Base-by-base conservation (phyloP, 169 alveolate genomes). In the Perkinsus marinus region DNA sequence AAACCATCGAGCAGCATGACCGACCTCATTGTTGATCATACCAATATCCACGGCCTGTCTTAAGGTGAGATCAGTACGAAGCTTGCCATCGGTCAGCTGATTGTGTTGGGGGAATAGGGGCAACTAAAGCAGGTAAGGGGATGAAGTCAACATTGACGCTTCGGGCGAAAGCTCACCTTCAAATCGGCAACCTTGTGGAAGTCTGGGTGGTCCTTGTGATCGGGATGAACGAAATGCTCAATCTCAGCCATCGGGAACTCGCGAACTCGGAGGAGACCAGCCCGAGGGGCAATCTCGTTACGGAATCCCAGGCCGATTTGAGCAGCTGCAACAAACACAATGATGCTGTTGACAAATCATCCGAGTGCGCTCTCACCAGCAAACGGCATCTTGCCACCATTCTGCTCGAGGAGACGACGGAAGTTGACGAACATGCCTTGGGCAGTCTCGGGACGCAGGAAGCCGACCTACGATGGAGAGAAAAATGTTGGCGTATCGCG, bases 201-300 rank as follows among this genome's bases (percentile, higher is more conserved):
- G 95, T 98, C 98, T 43, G 97, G 98, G 91, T 97, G 99, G 39
- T 95, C 93, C 68, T 96, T 94, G 91, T 96, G 79, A 17, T 91
- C 95, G 5, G 99, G 99, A 92, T 98, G 98, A 38, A 97, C 98
- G 94, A 98, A 99, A 91, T 98, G 98, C 94, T 99, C 99, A 47
- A 99, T 98, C 94, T 98, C 99, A 47, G 99, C 99, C 99, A 98
- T 98, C 30, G 97, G 97, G 94, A 99, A 99, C 93, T 99, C 99
- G 92, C 99, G 96, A 16, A 98, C 99, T 93, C 99, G 95, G 22
- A 98, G 94, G 30, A 98, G 92, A 7, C 99, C 99, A 91, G 97
- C 97, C 92, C 99, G 96, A 34, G 99, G 99, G 16, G 99, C 98
- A 92, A 99, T 99, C 94, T 99, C 99, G 94, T 98, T 99, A 93